phyloP scores from a whole-genome alignment of 805 yeast genomes.

The Brettanomyces naardenensis region DNA sequence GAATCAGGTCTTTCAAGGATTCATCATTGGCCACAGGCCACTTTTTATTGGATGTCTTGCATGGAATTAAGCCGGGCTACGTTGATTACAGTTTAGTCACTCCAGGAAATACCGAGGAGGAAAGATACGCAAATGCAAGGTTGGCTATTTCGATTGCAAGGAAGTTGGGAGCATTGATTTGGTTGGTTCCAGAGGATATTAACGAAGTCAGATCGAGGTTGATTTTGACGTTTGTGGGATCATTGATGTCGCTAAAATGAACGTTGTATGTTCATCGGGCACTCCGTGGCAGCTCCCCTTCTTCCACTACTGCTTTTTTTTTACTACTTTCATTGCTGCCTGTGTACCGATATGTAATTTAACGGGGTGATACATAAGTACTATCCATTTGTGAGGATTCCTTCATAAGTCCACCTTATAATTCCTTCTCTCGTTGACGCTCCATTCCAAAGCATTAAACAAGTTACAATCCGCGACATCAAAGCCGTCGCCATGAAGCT shows the following conservation, averaged over 20 bases:
- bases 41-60: slow-evolving; percentile 79
- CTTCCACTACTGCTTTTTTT: too few species aligned
- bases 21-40: slow-evolving; percentile 67
- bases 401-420: slow-evolving; percentile 31
- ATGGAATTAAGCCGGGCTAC: slow-evolving; percentile 95
- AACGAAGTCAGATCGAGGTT: slow-evolving; percentile 92
- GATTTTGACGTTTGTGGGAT: slow-evolving; percentile 90
- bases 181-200: slow-evolving; percentile 99
- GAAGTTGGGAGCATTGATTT: slow-evolving; percentile 93
- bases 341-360: too few species aligned
- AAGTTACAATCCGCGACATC: slow-evolving; percentile 36
- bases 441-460: slow-evolving; percentile 37
- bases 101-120: slow-evolving; percentile 73
- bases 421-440: slow-evolving; percentile 32
- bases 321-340: too few species aligned
- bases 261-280: too few species aligned
- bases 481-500: slow-evolving; percentile 30
- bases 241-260: slow-evolving; percentile 72
- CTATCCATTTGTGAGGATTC: too few species aligned
- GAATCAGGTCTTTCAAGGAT: slow-evolving; percentile 82
- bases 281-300: too few species aligned
- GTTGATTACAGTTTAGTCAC: slow-evolving; percentile 92
- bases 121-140: slow-evolving; percentile 88
- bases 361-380: too few species aligned
- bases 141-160: slow-evolving; percentile 97